Evolutionary conservation across 2,329 filamentous ascomycete genomes (phyloP), one percentile per base, ranked within the genome.

Genomic region (Cercospora nicotianae): DNA sequence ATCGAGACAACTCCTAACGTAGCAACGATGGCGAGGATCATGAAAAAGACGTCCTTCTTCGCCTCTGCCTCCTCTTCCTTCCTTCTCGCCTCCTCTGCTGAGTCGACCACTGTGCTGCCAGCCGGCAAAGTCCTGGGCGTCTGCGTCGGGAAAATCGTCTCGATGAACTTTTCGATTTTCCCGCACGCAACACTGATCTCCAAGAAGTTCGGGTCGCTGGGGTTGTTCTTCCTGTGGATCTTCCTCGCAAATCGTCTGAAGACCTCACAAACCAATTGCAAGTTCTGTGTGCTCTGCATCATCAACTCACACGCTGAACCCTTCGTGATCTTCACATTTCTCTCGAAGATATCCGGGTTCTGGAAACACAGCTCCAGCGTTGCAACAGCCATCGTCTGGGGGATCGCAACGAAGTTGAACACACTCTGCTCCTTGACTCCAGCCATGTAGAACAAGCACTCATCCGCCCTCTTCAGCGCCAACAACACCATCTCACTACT

Each of bases 351-450:
- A 68, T 85, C 86, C 23, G 92, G 91, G 80, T 99, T 99, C 76
- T 91, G 90, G 87, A 98, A 99, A 75, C 94, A 91, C 18, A 93
- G 84, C 74, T 97, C 94, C 51, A 98, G 83, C 0, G 94, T 98
- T 8, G 95, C 94, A 79, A 99, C 97, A 63, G 94, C 95, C 95
- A 99, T 99, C 72, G 89, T 85, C 81, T 99, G 95, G 2, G 95
- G 95, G 71, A 99, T 99, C 66, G 94, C 94, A 59, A 93, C 93
- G 80, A 99, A 99, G 86, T 99, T 99, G 88, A 99, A 99, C 28
- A 97, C 93, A 78, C 93, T 96, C 83, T 99, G 95, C 78, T 99
- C 95, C 73, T 90, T 90, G 71, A 99, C 88, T 58, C 92, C 95
- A 5, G 94, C 94, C 83, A 99, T 93, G 82, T 98, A 99, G 84